Percentiles rank a stretch among this genome's conserved stretches.
phyloP scores from a whole-genome alignment of 139 green algal genomes.

The Auxenochlorella protothecoides region DNA sequence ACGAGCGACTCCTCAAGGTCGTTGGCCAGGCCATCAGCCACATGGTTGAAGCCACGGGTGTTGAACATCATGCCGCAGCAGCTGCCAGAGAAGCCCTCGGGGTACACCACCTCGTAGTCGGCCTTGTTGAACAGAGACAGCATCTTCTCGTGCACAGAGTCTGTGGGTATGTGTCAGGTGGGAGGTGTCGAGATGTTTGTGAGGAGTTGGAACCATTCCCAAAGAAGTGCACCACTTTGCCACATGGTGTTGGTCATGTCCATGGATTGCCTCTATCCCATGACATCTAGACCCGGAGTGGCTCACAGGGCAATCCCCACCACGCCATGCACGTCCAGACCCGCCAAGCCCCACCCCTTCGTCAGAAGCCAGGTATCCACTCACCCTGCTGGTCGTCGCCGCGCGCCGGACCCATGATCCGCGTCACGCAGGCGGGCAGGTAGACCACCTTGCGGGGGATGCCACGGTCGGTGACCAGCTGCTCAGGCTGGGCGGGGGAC shows the following conservation, averaged over 20 bases:
- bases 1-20: constrained; percentile 72
- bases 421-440: constrained; percentile 81
- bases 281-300: too few relatives aligned
- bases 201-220: too few relatives aligned
- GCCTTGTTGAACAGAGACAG: constrained; percentile 83
- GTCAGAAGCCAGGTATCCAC: background rate
- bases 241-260: too few relatives aligned
- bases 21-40: constrained; percentile 43
- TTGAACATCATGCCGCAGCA: constrained; percentile 92
- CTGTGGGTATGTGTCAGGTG: background rate
- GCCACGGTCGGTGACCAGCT: constrained; percentile 4
- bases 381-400: constrained; percentile 50
- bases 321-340: too few relatives aligned
- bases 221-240: too few relatives aligned
- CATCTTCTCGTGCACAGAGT: constrained; percentile 81
- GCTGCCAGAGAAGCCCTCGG: constrained; percentile 44
- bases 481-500: constrained; percentile 22
- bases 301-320: too few relatives aligned
- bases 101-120: constrained; percentile 71
- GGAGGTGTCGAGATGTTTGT: too few relatives aligned
- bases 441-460: constrained; percentile 76
- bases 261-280: too few relatives aligned
- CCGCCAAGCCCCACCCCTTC: too few relatives aligned
- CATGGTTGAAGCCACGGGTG: constrained; percentile 76
- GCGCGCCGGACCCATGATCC: constrained; percentile 84